These are phyloP conservation scores for Debaryomycetaceae sp. DNA, from an alignment of 1,139 yeast genomes.

Conservation along the genomic window DNA sequence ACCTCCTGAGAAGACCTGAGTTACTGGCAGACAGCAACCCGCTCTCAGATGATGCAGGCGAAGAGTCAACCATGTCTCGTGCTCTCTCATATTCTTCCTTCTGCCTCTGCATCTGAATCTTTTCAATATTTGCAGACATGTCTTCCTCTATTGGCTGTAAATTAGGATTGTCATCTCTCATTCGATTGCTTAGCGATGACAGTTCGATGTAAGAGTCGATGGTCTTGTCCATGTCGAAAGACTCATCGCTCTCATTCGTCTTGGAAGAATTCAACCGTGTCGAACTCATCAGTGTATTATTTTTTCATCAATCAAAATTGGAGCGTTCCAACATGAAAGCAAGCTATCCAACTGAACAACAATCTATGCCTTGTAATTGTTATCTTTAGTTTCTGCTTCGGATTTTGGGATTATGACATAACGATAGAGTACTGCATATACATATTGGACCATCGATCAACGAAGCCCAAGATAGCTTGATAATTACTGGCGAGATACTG, in stretches of 20 bases:
- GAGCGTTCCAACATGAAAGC: too few relatives aligned
- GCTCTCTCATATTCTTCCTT: neutral
- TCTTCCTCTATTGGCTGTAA: constrained; percentile 17
- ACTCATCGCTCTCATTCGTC: neutral
- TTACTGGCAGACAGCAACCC: neutral
- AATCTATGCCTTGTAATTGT: too few relatives aligned
- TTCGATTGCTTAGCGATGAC: constrained; percentile 21
- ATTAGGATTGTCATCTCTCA: constrained; percentile 26
- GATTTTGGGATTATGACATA: too few relatives aligned
- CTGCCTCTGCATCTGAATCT: neutral
- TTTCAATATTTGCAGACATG: constrained; percentile 12
- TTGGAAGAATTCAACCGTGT: neutral
- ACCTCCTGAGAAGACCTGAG: neutral
- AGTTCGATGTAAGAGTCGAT: constrained; percentile 22
- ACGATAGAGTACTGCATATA: too few relatives aligned
- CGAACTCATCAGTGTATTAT: neutral
- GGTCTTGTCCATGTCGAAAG: constrained; percentile 5
- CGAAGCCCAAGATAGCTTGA: too few relatives aligned
- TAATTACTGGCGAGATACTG: too few relatives aligned
- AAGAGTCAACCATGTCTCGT: neutral
- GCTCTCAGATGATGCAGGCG: neutral
- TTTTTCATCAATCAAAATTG: too few relatives aligned
- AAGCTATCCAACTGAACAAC: too few relatives aligned
- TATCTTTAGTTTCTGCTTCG: too few relatives aligned
- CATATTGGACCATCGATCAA: too few relatives aligned